Evolutionary conservation across 2,329 filamentous ascomycete genomes (phyloP).

Genomic region (Penicillium brevicompactum): DNA sequence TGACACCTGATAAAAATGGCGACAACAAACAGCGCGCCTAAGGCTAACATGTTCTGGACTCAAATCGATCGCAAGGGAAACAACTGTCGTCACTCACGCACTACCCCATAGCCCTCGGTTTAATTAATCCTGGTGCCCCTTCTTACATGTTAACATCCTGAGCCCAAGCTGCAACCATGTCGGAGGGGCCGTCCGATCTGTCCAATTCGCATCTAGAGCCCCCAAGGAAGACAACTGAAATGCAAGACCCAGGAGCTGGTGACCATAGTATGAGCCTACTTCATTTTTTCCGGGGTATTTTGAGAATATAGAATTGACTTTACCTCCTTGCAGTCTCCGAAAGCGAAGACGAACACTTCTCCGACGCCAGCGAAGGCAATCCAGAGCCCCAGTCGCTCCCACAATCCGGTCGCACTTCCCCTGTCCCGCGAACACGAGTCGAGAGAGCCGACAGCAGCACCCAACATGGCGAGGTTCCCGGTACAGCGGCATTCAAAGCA

Average conservation of each 20-base stretch:
- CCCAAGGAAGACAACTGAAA: constrained; percentile 57
- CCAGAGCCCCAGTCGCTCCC: constrained; percentile 35
- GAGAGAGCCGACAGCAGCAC: constrained; percentile 63
- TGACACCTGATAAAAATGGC: constrained; percentile 8
- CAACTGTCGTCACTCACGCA: constrained; percentile 27
- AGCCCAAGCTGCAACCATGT: constrained; percentile 32
- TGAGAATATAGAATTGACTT: background rate
- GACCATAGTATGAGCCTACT: constrained; percentile 51
- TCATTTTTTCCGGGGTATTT: background rate
- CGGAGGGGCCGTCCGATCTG: constrained; percentile 39
- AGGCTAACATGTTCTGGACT: constrained; percentile 34
- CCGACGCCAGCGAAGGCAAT: constrained; percentile 64
- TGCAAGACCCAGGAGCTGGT: constrained; percentile 59
- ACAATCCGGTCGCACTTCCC: constrained; percentile 50
- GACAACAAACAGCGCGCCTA: constrained; percentile 14
- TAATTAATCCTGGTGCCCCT: constrained; percentile 12
- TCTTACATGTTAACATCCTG: constrained; percentile 26
- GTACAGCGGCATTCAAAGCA: constrained; percentile 62
- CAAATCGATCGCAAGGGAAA: constrained; percentile 31
- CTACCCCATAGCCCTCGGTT: constrained; percentile 18
- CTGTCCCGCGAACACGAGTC: constrained; percentile 63
- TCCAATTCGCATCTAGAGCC: constrained; percentile 52
- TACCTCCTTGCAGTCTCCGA: constrained; percentile 45
- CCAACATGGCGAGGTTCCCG: constrained; percentile 63
- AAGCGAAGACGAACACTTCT: constrained; percentile 64